Evolutionary conservation across 768 basidiomycete genomes (phyloP).

Genomic region (Tricholoma bakamatsutake): DNA sequence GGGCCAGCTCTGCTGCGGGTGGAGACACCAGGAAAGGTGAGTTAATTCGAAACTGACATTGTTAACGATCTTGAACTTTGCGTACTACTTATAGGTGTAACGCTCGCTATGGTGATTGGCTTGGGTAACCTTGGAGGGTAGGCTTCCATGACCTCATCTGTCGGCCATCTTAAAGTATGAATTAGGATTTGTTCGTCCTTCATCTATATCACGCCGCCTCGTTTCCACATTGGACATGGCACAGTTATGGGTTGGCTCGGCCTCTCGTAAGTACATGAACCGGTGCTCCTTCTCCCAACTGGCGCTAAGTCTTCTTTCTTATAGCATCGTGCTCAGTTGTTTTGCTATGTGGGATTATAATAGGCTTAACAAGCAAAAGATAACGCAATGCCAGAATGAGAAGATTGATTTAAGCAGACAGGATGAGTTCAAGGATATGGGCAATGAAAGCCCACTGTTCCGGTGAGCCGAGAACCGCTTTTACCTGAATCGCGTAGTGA

Average conservation of each 20-base stretch:
- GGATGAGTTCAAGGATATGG: constrained; percentile 42
- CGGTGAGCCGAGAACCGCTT: constrained; percentile 25
- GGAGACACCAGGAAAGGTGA: constrained; percentile 47
- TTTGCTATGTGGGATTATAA: constrained; percentile 45
- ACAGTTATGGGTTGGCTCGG: constrained; percentile 25
- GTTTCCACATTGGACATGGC: constrained; percentile 34
- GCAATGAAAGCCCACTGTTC: constrained; percentile 52
- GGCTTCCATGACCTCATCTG: constrained; percentile 1
- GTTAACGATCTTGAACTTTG: neutral
- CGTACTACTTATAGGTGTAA: constrained; percentile 22
- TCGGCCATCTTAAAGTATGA: neutral
- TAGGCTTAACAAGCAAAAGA: constrained; percentile 44
- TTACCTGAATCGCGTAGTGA: neutral
- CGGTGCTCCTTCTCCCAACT: neutral
- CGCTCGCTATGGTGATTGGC: constrained; percentile 48
- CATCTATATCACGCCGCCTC: constrained; percentile 31
- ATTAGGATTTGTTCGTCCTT: constrained; percentile 37
- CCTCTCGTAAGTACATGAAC: constrained; percentile 24
- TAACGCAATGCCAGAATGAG: constrained; percentile 35
- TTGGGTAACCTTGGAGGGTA: constrained; percentile 48
- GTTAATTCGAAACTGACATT: neutral
- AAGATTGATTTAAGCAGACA: constrained; percentile 34
- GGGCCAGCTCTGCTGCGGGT: constrained; percentile 51
- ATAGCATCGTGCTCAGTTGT: constrained; percentile 29
- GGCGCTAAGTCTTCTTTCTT: neutral